Conservation (phyloP, 2,329 filamentous ascomycete genomes). For the Plenodomus lindquistii region DNA sequence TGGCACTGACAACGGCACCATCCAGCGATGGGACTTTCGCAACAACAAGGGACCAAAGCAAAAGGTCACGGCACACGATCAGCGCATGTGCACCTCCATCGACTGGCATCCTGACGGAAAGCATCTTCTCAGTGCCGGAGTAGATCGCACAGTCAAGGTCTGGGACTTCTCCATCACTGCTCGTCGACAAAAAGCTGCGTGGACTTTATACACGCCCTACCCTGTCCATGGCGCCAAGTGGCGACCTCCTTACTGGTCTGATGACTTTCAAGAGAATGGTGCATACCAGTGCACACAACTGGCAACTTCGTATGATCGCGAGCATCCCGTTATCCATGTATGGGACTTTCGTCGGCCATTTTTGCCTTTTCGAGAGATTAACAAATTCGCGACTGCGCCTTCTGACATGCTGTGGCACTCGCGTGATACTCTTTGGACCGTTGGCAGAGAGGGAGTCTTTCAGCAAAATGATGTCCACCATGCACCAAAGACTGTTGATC, state of each 20-base stretch:
- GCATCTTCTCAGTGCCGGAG: slow-evolving; percentile 65
- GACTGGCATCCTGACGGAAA: slow-evolving; percentile 71
- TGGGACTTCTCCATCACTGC: slow-evolving; percentile 65
- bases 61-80: slow-evolving; percentile 64
- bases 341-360: slow-evolving; percentile 67
- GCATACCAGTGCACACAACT: slow-evolving; percentile 65
- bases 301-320: slow-evolving; percentile 64
- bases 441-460: slow-evolving; percentile 63
- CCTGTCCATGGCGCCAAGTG: slow-evolving; percentile 65
- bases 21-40: slow-evolving; percentile 67
- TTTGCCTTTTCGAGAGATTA: slow-evolving; percentile 65
- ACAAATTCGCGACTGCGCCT: slow-evolving; percentile 58
- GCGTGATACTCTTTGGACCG: slow-evolving; percentile 67
- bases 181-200: slow-evolving; percentile 62
- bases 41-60: slow-evolving; percentile 60
- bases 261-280: slow-evolving; percentile 55
- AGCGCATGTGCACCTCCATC: slow-evolving; percentile 61
- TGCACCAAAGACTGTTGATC: slow-evolving; percentile 61
- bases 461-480: slow-evolving; percentile 66
- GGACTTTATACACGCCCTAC: slow-evolving; percentile 63
- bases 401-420: slow-evolving; percentile 67
- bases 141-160: slow-evolving; percentile 64
- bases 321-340: slow-evolving; percentile 63
- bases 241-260: slow-evolving; percentile 62
- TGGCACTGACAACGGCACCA: slow-evolving; percentile 65